Conservation (phyloP, 441 rosid species). For the Codiaeum variegatum region DNA sequence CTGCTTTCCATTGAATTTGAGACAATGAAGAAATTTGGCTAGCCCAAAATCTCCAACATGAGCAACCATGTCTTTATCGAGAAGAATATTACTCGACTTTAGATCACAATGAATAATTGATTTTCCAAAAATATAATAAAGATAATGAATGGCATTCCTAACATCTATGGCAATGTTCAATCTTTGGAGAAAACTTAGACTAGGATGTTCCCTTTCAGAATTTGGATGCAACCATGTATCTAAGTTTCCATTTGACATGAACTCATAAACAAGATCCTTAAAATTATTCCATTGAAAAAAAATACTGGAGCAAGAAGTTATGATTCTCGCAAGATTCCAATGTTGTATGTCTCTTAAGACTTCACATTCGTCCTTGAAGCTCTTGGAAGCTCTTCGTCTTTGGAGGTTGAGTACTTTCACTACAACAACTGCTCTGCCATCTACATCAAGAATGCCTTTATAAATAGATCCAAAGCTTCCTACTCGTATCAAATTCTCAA, state of each 20-base stretch:
- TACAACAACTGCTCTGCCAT: background rate
- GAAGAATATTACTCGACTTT: too few relatives aligned
- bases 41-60: background rate
- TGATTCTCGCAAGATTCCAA: slow-evolving; percentile 7
- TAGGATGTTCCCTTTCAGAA: slow-evolving; percentile 1
- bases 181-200: slow-evolving; percentile 16
- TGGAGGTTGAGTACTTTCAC: slow-evolving; percentile 5
- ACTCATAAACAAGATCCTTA: slow-evolving; percentile 15
- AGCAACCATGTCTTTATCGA: too few relatives aligned
- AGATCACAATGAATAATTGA: slow-evolving; percentile 1
- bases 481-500: background rate
- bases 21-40: too few relatives aligned
- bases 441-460: background rate
- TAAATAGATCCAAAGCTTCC: slow-evolving; percentile 14
- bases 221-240: slow-evolving; percentile 14
- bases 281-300: slow-evolving; percentile 12
- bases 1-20: too few relatives aligned
- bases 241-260: slow-evolving; percentile 22
- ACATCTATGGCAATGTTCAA: slow-evolving; percentile 5
- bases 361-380: slow-evolving; percentile 2
- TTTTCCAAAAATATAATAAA: background rate
- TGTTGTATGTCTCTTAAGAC: background rate
- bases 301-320: slow-evolving; percentile 10
- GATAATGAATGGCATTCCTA: slow-evolving; percentile 3
- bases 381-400: slow-evolving; percentile 2